Base-by-base conservation (phyloP, 1,139 yeast genomes). In the Blastobotrys aristatus region DNA sequence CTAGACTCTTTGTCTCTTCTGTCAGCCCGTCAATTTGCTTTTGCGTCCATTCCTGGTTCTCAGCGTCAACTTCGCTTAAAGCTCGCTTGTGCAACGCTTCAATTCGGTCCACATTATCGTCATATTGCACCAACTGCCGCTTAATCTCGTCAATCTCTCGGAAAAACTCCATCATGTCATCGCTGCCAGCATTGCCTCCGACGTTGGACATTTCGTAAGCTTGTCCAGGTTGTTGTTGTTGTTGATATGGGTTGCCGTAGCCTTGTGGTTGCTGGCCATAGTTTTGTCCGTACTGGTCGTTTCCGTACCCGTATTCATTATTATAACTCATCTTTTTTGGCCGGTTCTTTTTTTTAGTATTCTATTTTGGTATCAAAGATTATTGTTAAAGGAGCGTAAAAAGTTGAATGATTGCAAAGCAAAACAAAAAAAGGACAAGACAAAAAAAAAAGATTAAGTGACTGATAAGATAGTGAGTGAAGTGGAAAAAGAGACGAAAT, bases 81-180 rank as follows among this genome's bases (percentile, higher is more conserved):
- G 92, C 76, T 59, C 85, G 82, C 64, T 82, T 77, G 72, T 94
- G 98, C 62, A 87, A 78, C 55, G 79, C 77, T 64, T 88, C 86
- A 53, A 92, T 83, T 62, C 88, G 76, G 57, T 83, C 82, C 57
- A 92, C 81, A 62, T 88, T 69, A 57, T 74, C 82, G 59, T 84
- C 82, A 70, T 89, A 92, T 65, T 83, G 86, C 58, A 83, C 89
- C 59, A 92, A 77, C 61, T 82, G 82, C 57, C 79, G 79, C 71
- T 89, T 87, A 66, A 92, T 81, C 59, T 79, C 82, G 64, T 86
- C 92, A 56, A 92, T 80, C 62, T 84, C 87, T 59, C 80, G 77
- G 83, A 90, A 89, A 67, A 84, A 90, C 48, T 75, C 74, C 50
- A 83, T 85, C 68, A 84, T 84, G 63, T 83, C 92, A 52, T 73